Base-by-base conservation (phyloP, 225 moss, liverwort and hornwort genomes). In the Asterella californica region DNA sequence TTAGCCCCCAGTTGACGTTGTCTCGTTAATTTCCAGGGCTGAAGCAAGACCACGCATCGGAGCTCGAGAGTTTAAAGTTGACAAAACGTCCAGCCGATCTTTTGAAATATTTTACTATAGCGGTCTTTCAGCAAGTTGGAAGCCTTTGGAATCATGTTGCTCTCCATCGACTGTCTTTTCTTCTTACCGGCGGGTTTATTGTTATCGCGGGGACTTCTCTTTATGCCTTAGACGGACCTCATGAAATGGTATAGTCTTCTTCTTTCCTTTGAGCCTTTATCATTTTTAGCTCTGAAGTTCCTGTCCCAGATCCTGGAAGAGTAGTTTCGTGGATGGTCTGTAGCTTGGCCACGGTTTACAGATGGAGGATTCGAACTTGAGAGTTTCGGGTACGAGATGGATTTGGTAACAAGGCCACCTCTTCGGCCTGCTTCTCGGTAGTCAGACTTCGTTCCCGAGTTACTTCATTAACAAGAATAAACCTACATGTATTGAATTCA, bases 151-250 rank as follows among this genome's bases (percentile, higher is more conserved):
- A 78, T 76, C 87, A 91, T 69, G 84, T 94, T 72, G 83, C 89
- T 48, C 82, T 88, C 71, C 88, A 94, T 77, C 88, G 90, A 74
- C 49, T 87, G 65, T 87, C 85, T 38, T 84, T 93, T 62, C 76
- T 88, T 10, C 32, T 87, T 10, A 69, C 55, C 62, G 80, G 81
- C 2, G 79, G 71, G 29, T 85, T 87, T 49, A 55, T 85, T 32
- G 33, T 89, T 32, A 15, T 84, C 30, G 47, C 85, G 48, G 85
- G 87, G 52, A 68, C 78, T 48, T 78, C 79, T 10, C 79, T 93
- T 47, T 86, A 88, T 18, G 52, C 86, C 69, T 80, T 88, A 59
- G 93, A 99, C n/a, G 97, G 97, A 17, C 97, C 97, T 49, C 97
- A 99, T 70, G 86, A 82, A 27, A 65, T 78, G 86, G 89, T 89